Percentiles rank a stretch among this genome's conserved stretches.
phyloP scores from a whole-genome alignment of 176 grass and related monocot genomes.

The Hsuehochloa calcarea region DNA sequence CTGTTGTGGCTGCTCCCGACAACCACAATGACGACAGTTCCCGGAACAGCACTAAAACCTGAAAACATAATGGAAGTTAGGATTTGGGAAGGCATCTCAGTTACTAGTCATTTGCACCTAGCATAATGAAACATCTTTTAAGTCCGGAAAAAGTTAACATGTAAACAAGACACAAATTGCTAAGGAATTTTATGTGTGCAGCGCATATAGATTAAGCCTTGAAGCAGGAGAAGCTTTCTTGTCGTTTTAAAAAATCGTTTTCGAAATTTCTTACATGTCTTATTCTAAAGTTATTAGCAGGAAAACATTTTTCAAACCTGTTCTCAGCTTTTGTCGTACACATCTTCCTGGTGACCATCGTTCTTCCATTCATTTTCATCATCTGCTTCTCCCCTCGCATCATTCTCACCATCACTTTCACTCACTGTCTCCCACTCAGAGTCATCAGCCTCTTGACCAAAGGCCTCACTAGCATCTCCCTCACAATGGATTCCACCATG shows the following conservation, averaged over 20 bases:
- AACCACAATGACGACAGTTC: conserved; percentile 3
- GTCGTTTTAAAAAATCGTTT: background rate
- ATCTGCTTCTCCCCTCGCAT: conserved; percentile 53
- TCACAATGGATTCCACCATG: conserved; percentile 77
- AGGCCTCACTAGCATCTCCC: conserved; percentile 69
- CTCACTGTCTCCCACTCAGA: conserved; percentile 95
- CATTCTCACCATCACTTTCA: conserved; percentile 73
- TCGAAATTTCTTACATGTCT: background rate
- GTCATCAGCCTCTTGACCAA: conserved; percentile 83
- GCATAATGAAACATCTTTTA: background rate
- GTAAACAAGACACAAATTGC: background rate
- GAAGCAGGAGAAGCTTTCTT: background rate
- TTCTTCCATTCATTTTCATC: conserved; percentile 73
- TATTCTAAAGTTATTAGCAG: background rate
- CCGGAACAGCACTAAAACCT: background rate
- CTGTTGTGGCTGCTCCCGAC: conserved; percentile 1
- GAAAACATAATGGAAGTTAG: background rate
- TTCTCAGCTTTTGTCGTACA: conserved; percentile 62
- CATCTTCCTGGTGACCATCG: conserved; percentile 52
- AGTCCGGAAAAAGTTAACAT: background rate
- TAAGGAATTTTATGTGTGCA: background rate
- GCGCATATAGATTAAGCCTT: background rate
- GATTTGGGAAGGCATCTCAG: background rate
- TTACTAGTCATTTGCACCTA: background rate
- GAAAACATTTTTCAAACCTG: conserved; percentile 28